Evolutionary conservation across 345 rosid species (phyloP).

Genomic region (Rhodomyrtus tomentosa): DNA sequence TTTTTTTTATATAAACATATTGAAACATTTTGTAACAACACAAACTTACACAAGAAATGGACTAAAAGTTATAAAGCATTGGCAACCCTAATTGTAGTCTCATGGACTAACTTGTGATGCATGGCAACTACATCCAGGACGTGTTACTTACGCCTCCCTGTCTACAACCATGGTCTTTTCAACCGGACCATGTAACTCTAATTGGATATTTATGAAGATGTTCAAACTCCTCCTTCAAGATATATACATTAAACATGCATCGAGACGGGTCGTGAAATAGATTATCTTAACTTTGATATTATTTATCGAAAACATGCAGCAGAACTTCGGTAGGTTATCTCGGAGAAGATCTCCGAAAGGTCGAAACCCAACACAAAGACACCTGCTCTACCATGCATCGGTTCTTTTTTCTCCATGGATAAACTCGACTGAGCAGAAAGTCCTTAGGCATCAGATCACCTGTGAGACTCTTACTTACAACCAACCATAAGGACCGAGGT

Average conservation of each 20-base stretch:
- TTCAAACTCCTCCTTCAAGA: not conserved
- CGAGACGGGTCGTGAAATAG: not conserved
- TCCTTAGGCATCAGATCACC: too few relatives aligned
- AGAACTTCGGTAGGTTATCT: not conserved
- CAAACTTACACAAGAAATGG: not conserved
- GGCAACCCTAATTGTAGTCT: not conserved
- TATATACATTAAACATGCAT: too few relatives aligned
- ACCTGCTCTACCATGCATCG: not conserved
- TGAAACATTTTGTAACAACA: not conserved
- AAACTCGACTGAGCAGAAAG: not conserved
- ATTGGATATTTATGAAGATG: not conserved
- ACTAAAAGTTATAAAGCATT: not conserved
- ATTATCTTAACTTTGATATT: not conserved
- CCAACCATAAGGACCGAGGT: too few relatives aligned
- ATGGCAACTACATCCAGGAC: not conserved
- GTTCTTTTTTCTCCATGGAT: not conserved
- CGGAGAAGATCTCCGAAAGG: not conserved
- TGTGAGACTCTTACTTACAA: too few relatives aligned
- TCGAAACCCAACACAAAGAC: not conserved
- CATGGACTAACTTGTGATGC: not conserved
- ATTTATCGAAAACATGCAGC: not conserved
- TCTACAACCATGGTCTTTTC: not conserved
- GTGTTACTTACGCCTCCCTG: not conserved
- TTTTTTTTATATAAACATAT: not conserved
- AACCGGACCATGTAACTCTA: not conserved